A percentile compares a stretch with the other conserved stretches of the same genome.
Evolutionary conservation across 225 moss, liverwort and hornwort genomes (phyloP).

Genomic region (Marchantia paleacea): DNA sequence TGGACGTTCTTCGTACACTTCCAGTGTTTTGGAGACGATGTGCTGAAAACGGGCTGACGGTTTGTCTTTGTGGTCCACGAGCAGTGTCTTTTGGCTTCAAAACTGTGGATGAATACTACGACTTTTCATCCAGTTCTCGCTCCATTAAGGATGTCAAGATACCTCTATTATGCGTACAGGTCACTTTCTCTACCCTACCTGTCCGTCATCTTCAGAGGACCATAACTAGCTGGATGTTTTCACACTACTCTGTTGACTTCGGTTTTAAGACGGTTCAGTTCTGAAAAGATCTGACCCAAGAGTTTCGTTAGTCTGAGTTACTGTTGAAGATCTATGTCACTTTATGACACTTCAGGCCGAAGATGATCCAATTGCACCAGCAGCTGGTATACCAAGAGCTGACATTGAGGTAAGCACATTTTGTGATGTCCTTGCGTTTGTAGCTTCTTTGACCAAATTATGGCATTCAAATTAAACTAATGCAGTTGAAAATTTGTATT

Average conservation of each 20-base stretch:
- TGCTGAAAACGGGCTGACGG: no score
- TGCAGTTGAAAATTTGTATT: no score
- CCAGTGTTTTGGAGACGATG: no score
- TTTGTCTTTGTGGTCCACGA: constrained; percentile 13
- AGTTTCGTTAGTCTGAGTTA: background rate
- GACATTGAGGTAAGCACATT: constrained; percentile 57
- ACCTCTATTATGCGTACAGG: constrained; percentile 94
- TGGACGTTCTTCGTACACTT: no score
- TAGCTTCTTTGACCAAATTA: background rate
- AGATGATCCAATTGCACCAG: constrained; percentile 90
- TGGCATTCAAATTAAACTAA: no score
- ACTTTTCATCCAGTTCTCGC: constrained; percentile 70
- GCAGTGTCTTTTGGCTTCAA: constrained; percentile 91
- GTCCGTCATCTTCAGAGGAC: background rate
- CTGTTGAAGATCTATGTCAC: background rate
- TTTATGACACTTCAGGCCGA: constrained; percentile 51
- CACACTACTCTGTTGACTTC: background rate
- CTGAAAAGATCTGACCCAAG: background rate
- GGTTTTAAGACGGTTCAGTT: background rate
- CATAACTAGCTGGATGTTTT: no score
- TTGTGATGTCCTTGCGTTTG: background rate
- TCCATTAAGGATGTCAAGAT: constrained; percentile 78
- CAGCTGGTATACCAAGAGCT: constrained; percentile 71
- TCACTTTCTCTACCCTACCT: constrained; percentile 14
- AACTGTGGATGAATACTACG: constrained; percentile 88